Base-by-base conservation (phyloP, 148 eudicot genomes). In the Simmondsia chinensis region DNA sequence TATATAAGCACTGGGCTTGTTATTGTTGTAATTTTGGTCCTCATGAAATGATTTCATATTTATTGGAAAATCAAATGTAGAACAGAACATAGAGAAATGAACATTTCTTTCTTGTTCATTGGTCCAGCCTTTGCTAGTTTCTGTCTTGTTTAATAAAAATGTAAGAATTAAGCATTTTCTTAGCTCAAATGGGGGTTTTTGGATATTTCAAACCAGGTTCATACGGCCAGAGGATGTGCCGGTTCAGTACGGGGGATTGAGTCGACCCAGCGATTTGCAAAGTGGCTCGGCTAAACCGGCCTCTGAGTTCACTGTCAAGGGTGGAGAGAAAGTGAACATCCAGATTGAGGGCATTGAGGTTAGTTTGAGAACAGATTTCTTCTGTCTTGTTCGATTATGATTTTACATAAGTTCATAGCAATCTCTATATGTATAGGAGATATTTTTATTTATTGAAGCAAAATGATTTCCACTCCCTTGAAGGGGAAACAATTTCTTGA, bases 311-410 rank as follows among this genome's bases (percentile, higher is more conserved):
- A 74, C 71, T 28, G 84, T 89, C 33, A 84, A 82, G 54, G 95
- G 88, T 27, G 95, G 95, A 46, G 95, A 84, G 57, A 89, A 79
- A 63, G 95, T 84, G 23, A 89, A 84, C 54, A 85, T 89, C 26
- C 95, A 89, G 61, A 89, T 89, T 27, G 95, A 89, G 56, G 97
- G 97, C 68, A 81, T 89, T 64, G 95, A 89, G 97, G 97, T 88
- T 23, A 36, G 46, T 48, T 34, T n/a, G n/a, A n/a, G n/a, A n/a
- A n/a, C n/a, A n/a, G n/a, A n/a, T 24, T 33, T 31, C 13, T 22
- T 18, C 52, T 26, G 0, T 48, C 38, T 12, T 13, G 13, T 5
- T 30, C 21, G 4, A 11, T 25, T 43, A 17, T 40, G 17, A 34
- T 9, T 38, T 18, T 18, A 29, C 11, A n/a, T 12, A 23, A 20